Base-by-base conservation (phyloP, 768 basidiomycete species). In the Boletus rubroflammeus region DNA sequence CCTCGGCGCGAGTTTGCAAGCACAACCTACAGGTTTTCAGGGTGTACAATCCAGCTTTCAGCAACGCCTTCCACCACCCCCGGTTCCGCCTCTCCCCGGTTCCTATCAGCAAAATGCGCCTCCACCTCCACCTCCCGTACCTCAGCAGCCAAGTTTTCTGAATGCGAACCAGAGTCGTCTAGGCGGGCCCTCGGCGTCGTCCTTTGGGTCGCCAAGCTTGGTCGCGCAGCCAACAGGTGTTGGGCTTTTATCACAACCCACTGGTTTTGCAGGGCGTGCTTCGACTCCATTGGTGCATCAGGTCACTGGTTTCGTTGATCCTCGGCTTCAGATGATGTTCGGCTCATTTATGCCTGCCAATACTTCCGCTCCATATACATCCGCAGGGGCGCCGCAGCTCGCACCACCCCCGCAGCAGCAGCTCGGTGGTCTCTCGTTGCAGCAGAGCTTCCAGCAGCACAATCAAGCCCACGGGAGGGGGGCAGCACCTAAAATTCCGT, bases 261-360 rank as follows among this genome's bases (percentile, higher is more conserved):
- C 63, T 6, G 85, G 88, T 1, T 89, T 82, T 61, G 74, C 72
- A 14, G 78, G 78, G 26, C 71, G 66, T 47, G 62, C 74, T 41
- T 55, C 64, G 51, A 47, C 70, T 63, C 77, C 79, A 7, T 78
- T 93, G 47, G 75, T 86, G 2, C 80, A 89, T 15, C 92, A 93
- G 63, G 72, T 78, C 50, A 93, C 92, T 6, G 92, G 92, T 21
- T 90, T 81, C 62, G 74, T 88, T 50, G 89, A 96, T 72, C 93
- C 93, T 2, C 76, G 92, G 19, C 74, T 95, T 47, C 82, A 83
- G 67, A 85, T 94, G 82, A 92, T 97, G 89, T 85, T 85, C n/a
- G 88, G 74, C 56, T 86, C 88, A 0, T 97, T 98, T 73, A 90
- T 98, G 84, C 95, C 96, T 13, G 75, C 82, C 48, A 88, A 84